phyloP scores from a whole-genome alignment of 257 asterid species.

The Penstemon davidsonii region DNA sequence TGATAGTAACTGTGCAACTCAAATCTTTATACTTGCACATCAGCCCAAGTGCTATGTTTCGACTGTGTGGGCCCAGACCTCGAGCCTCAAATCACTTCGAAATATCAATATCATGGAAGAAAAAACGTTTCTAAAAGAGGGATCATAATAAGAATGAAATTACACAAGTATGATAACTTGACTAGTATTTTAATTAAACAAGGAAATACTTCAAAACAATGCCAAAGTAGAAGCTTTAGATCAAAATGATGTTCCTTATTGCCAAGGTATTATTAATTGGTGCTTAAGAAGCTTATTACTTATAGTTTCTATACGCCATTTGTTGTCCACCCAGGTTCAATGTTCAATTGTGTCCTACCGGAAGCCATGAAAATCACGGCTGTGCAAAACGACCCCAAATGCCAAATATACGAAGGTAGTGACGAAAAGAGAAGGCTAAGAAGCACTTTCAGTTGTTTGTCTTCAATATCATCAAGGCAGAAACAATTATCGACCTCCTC shows the following conservation, averaged over 20 bases:
- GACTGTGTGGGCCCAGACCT: too few relatives aligned
- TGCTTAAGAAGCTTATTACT: too few relatives aligned
- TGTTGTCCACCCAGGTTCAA: slow-evolving; percentile 47
- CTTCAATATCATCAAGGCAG: slow-evolving; percentile 85
- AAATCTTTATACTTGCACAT: too few relatives aligned
- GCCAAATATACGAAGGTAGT: slow-evolving; percentile 41
- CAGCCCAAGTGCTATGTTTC: too few relatives aligned
- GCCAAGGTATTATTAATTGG: neutral
- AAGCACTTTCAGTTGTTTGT: slow-evolving; percentile 68
- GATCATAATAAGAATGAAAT: neutral
- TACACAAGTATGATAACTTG: too few relatives aligned
- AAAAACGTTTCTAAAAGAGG: neutral
- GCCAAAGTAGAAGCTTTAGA: too few relatives aligned
- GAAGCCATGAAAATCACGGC: slow-evolving; percentile 73
- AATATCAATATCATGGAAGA: neutral
- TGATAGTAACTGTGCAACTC: too few relatives aligned
- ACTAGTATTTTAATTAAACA: too few relatives aligned
- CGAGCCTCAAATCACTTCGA: neutral
- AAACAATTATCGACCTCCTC: slow-evolving; percentile 75
- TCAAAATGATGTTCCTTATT: too few relatives aligned
- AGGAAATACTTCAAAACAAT: too few relatives aligned
- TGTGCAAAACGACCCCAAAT: slow-evolving; percentile 62
- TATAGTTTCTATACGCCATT: neutral
- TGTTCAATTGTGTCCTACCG: slow-evolving; percentile 74
- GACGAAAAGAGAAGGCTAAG: slow-evolving; percentile 66